Conservation (phyloP, 1,139 yeast species). For the Yamadazyma epiphylla region DNA sequence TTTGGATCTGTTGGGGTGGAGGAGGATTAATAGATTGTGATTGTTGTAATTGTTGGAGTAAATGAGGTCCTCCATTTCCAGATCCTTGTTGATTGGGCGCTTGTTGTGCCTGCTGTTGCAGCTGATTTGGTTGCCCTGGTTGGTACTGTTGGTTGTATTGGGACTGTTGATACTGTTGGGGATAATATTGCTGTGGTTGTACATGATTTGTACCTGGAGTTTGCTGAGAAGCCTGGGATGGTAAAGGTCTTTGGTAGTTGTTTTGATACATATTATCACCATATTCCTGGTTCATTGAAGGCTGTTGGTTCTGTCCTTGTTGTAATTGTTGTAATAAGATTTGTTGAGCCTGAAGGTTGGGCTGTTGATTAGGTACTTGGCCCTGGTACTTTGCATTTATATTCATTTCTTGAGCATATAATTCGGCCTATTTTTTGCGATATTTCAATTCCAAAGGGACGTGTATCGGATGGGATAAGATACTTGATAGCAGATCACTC, state of each 20-base stretch:
- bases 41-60: conserved; percentile 11
- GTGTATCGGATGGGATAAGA: no score
- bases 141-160: conserved; percentile 14
- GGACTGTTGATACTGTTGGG: conserved; percentile 13
- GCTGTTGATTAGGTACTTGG: conserved; percentile 21
- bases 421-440: no score
- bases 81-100: conserved; percentile 14
- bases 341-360: conserved; percentile 42
- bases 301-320: conserved; percentile 27
- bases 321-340: conserved; percentile 44
- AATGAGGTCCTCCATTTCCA: conserved; percentile 11
- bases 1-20: conserved; percentile 17
- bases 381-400: conserved; percentile 28
- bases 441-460: no score
- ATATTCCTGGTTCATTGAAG: conserved; percentile 2
- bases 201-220: conserved; percentile 9
- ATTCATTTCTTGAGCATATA: conserved; percentile 25
- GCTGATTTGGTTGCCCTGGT: conserved; percentile 12
- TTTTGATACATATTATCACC: conserved; percentile 1
- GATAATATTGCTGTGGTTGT: conserved; percentile 16
- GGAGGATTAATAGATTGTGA: conserved; percentile 17
- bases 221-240: no score
- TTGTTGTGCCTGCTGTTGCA: conserved; percentile 15
- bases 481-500: no score
- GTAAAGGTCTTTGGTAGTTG: conserved; percentile 1